Conservation (phyloP, 2,329 filamentous ascomycete species). For the Colletotrichum kahawae region DNA sequence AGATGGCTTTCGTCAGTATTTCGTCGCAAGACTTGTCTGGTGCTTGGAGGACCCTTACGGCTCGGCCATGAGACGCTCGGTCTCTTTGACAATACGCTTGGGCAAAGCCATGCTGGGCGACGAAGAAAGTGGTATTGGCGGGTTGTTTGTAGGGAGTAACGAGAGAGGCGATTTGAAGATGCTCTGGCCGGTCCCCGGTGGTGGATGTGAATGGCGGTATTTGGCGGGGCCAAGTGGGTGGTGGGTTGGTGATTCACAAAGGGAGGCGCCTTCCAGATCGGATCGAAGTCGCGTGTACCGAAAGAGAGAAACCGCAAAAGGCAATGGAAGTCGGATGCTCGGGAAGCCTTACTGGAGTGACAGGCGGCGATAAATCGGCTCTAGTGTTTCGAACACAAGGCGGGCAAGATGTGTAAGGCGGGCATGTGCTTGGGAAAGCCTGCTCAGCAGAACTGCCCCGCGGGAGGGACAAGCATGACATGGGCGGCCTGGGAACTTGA, state of each 20-base stretch:
- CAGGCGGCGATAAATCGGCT: background rate
- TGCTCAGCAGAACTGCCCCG: conserved; percentile 12
- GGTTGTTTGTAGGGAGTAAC: background rate
- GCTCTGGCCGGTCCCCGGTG: background rate
- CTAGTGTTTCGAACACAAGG: conserved; percentile 16
- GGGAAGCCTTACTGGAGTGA: background rate
- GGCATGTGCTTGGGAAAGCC: conserved; percentile 18
- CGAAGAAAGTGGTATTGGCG: background rate
- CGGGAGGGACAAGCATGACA: conserved; percentile 13
- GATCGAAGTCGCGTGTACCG: background rate
- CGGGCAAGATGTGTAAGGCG: background rate
- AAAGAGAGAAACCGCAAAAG: background rate
- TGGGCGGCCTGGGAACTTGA: background rate
- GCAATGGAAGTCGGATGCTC: background rate
- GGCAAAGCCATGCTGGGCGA: conserved; percentile 71
- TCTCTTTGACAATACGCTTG: conserved; percentile 98
- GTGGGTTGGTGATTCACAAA: conserved; percentile 1
- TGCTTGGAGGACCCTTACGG: conserved; percentile 68
- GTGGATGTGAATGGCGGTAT: background rate
- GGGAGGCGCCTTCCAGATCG: background rate
- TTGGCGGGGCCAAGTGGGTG: conserved; percentile 18
- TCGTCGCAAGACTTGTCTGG: background rate
- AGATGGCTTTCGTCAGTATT: background rate
- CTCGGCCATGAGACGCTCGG: conserved; percentile 93
- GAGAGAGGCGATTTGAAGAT: background rate